Conservation (phyloP, 768 basidiomycete genomes). For the Boletus rex-veris region DNA sequence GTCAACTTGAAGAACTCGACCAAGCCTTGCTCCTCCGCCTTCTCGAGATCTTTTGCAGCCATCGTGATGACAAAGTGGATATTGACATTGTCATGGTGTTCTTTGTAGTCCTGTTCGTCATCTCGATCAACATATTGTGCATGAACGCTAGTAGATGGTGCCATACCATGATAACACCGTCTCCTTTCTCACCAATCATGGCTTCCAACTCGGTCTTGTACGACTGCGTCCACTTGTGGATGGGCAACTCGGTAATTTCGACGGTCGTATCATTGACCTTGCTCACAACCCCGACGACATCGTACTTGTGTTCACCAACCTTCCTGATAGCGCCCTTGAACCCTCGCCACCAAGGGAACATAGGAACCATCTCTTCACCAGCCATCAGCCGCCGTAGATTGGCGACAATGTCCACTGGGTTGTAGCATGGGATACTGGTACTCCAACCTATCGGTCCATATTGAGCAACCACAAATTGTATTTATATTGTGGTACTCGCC, state of each 20-base stretch:
- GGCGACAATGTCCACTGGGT: conserved; percentile 83
- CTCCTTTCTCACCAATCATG: conserved; percentile 85
- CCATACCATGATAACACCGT: conserved; percentile 73
- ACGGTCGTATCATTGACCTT: conserved; percentile 87
- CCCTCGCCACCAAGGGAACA: conserved; percentile 98
- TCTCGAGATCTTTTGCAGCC: conserved; percentile 73
- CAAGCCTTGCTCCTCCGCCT: conserved; percentile 87
- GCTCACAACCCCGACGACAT: conserved; percentile 65
- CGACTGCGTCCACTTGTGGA: conserved; percentile 90
- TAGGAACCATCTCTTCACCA: conserved; percentile 76
- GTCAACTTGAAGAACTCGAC: conserved; percentile 89
- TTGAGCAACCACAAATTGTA: conserved; percentile 1
- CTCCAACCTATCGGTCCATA: conserved; percentile 72
- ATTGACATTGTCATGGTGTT: conserved; percentile 90
- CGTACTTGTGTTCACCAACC: conserved; percentile 80
- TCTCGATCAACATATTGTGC: not conserved
- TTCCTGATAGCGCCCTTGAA: conserved; percentile 87
- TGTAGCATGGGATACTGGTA: conserved; percentile 87
- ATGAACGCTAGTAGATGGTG: not conserved
- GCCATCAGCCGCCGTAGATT: conserved; percentile 87
- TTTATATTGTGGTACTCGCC: conserved; percentile 44
- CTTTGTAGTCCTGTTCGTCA: conserved; percentile 82
- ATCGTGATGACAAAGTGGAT: conserved; percentile 87
- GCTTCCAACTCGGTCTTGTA: conserved; percentile 91
- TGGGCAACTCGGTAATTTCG: conserved; percentile 92